Evolutionary conservation across 2,329 filamentous ascomycete genomes (phyloP).

Genomic region (Aquanectria penicillioides): DNA sequence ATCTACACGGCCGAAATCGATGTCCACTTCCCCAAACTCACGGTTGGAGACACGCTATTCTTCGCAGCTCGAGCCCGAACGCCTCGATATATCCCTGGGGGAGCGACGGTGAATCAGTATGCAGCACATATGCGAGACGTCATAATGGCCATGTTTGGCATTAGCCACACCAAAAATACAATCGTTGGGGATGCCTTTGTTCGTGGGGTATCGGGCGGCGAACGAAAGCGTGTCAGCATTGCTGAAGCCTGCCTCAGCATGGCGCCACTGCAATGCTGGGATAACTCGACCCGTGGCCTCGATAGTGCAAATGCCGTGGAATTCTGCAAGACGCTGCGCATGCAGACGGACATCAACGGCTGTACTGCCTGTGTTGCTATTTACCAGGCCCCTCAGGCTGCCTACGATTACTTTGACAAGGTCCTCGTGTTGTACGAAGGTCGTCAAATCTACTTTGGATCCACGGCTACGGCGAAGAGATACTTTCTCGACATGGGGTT

Average conservation of each 20-base stretch:
- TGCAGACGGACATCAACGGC: constrained; percentile 29
- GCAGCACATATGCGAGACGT: constrained; percentile 52
- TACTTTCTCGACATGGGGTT: constrained; percentile 72
- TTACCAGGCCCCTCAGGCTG: constrained; percentile 33
- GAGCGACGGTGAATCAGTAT: background rate
- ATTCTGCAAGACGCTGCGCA: constrained; percentile 21
- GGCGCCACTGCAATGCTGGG: constrained; percentile 33
- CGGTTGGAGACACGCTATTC: constrained; percentile 69
- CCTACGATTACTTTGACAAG: constrained; percentile 64
- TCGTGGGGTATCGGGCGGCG: constrained; percentile 30
- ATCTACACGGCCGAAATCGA: constrained; percentile 72
- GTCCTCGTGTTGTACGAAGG: constrained; percentile 73
- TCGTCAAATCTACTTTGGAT: constrained; percentile 72
- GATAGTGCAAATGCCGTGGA: constrained; percentile 29
- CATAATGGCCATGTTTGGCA: constrained; percentile 70
- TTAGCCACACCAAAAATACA: constrained; percentile 30
- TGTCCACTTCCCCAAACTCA: constrained; percentile 70
- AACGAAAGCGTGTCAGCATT: constrained; percentile 75
- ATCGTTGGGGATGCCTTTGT: constrained; percentile 32
- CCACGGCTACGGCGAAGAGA: constrained; percentile 61
- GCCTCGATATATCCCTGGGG: constrained; percentile 58
- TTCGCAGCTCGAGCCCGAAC: constrained; percentile 71
- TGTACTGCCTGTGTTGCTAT: constrained; percentile 29
- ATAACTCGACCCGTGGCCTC: constrained; percentile 32
- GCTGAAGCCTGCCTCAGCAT: constrained; percentile 31